Percentiles rank a stretch among this genome's conserved stretches.
phyloP scores from a whole-genome alignment of 1,284 basidiomycete genomes.

The Puccinia coronata region DNA sequence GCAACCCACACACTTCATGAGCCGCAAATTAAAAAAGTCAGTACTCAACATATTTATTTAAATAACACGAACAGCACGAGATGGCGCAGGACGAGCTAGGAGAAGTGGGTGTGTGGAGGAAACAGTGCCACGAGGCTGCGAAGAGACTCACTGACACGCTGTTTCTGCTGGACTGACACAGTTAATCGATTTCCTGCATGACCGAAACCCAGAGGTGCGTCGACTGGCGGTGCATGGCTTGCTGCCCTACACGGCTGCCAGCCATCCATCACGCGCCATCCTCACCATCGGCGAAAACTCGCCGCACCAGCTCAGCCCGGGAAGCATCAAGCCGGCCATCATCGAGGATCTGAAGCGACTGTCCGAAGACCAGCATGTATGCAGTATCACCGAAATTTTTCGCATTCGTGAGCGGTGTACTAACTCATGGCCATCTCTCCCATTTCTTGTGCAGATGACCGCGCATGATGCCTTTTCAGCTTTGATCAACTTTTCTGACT shows the following conservation, averaged over 20 bases:
- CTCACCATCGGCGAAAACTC: conserved; percentile 70
- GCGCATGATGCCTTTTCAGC: conserved; percentile 94
- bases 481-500: conserved; percentile 90
- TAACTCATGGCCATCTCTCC: neutral
- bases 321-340: conserved; percentile 52
- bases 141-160: neutral
- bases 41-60: no score
- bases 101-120: conserved; percentile 46
- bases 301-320: conserved; percentile 40
- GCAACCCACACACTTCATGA: neutral
- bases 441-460: conserved; percentile 67
- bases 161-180: conserved; percentile 61
- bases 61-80: neutral
- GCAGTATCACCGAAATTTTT: conserved; percentile 66
- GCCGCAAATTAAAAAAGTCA: neutral
- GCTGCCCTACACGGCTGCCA: conserved; percentile 73
- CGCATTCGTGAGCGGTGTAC: conserved; percentile 62
- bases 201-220: conserved; percentile 81
- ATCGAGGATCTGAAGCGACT: conserved; percentile 60
- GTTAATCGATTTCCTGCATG: conserved; percentile 81
- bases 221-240: conserved; percentile 83
- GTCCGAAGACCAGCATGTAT: conserved; percentile 70
- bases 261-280: conserved; percentile 67
- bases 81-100: conserved; percentile 29
- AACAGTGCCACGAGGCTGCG: no score